Evolutionary conservation across 2,329 filamentous ascomycete genomes (phyloP).

Genomic region (Trichoderma asperellum): DNA sequence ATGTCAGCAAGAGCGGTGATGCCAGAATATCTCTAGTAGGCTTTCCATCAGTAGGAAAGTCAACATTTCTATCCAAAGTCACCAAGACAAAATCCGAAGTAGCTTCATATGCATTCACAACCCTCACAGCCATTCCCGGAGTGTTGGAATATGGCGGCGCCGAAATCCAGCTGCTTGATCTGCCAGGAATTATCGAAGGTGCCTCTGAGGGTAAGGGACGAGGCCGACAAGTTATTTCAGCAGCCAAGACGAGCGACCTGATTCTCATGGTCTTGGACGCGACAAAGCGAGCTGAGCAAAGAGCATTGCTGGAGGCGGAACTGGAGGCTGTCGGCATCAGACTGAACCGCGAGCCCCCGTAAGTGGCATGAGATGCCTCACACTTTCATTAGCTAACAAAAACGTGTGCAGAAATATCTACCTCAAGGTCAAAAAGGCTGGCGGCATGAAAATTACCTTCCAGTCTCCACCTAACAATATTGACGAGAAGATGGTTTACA

Average conservation of each 20-base stretch:
- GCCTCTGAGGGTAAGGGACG: constrained; percentile 94
- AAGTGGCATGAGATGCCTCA: constrained; percentile 42
- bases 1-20: constrained; percentile 95
- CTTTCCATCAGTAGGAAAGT: constrained; percentile 99
- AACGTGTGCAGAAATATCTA: constrained; percentile 78
- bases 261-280: constrained; percentile 97
- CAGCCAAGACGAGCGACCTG: constrained; percentile 96
- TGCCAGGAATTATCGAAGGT: constrained; percentile 97
- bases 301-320: constrained; percentile 86
- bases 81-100: constrained; percentile 97
- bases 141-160: constrained; percentile 97
- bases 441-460: constrained; percentile 99
- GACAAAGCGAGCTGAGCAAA: constrained; percentile 93
- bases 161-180: constrained; percentile 96
- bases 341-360: constrained; percentile 89
- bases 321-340: constrained; percentile 94
- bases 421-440: constrained; percentile 91
- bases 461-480: constrained; percentile 83
- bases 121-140: constrained; percentile 93
- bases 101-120: constrained; percentile 96
- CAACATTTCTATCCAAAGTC: constrained; percentile 97
- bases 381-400: constrained; percentile 28
- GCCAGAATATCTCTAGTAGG: constrained; percentile 95
- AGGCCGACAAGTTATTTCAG: constrained; percentile 94
- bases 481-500: constrained; percentile 98